phyloP scores from a whole-genome alignment of 2,329 filamentous ascomycete species.

The Xylariaceae sp. region DNA sequence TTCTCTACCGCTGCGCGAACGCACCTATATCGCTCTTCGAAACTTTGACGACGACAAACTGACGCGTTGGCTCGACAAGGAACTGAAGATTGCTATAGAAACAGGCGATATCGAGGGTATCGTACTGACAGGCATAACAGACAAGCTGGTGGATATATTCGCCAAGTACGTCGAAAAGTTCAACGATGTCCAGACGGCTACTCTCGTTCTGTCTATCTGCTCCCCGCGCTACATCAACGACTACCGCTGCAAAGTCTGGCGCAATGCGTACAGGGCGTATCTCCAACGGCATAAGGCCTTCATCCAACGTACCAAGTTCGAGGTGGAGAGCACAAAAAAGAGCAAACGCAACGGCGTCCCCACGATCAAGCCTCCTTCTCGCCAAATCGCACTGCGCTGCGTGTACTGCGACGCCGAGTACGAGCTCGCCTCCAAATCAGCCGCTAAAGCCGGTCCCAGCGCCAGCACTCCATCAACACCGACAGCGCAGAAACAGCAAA shows the following conservation, averaged over 20 bases:
- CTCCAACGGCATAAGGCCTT: slow-evolving; percentile 69
- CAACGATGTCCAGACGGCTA: slow-evolving; percentile 72
- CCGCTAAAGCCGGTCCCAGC: slow-evolving; percentile 12
- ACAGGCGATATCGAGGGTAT: slow-evolving; percentile 73
- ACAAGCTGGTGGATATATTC: slow-evolving; percentile 67
- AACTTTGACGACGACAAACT: slow-evolving; percentile 59
- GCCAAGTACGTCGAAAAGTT: slow-evolving; percentile 71
- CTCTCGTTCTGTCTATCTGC: slow-evolving; percentile 67
- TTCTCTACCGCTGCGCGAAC: slow-evolving; percentile 68
- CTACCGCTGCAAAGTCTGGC: slow-evolving; percentile 68
- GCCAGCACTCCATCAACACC: background rate
- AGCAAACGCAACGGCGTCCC: slow-evolving; percentile 59
- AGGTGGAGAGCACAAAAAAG: slow-evolving; percentile 67
- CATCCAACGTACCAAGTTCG: slow-evolving; percentile 70
- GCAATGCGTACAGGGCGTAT: slow-evolving; percentile 64
- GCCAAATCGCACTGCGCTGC: slow-evolving; percentile 70
- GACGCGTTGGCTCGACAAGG: slow-evolving; percentile 61
- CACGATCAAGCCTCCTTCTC: slow-evolving; percentile 58
- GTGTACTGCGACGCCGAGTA: slow-evolving; percentile 66
- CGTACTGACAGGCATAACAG: slow-evolving; percentile 70
- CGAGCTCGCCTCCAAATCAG: slow-evolving; percentile 39
- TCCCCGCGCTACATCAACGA: slow-evolving; percentile 73
- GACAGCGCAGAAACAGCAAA: slow-evolving; percentile 8
- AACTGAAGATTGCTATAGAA: slow-evolving; percentile 55
- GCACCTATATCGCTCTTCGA: slow-evolving; percentile 66